Evolutionary conservation across 2,329 filamentous ascomycete genomes (phyloP), one percentile per base, ranked within the genome.

Genomic region (Nemania sp.): DNA sequence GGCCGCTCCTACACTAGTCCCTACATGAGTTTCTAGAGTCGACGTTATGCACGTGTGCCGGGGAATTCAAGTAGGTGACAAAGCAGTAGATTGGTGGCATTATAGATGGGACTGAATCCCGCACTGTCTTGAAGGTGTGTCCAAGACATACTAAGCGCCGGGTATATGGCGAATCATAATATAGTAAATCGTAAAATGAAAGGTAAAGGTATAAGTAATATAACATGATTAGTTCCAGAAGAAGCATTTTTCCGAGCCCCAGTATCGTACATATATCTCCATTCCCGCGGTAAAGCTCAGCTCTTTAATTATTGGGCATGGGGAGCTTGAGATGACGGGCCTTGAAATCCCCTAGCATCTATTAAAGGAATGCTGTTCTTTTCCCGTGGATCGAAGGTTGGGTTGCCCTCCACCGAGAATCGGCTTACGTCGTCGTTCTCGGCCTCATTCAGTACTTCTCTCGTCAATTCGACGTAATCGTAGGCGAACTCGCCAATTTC

Each of bases 401-500:
- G 70, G 14, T 64, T 61, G 15, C 70, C 70, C 17, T 75, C 74
- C 24, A 66, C 69, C 5, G 75, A 77, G 59, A 75, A 79, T 30
- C 76, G 70, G 57, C 73, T 78, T 6, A 65, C 72, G 5, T 67
- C 70, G 49, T 79, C 77, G 56, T 70, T 73, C 15, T 79, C 76
- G 7, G 75, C 68, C 39, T 78, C 77, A 56, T 74, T 78, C 43
- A 79, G 66, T 33, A 79, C 75, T 64, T 79, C 77, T 30, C 71
- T 63, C 20, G 71, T 75, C 61, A 94, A 78, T 77, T 95, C 91
- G 61, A 96, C 90, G 65, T 95, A 96, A 72, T 96, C 91, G 71
- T 96, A 96, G n/a, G 90, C 91, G 70, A 94, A 96, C 75, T 96
- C 91, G 70, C 91, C 91, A 66, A 96, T 90, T 73, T 96, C 91